Base-by-base conservation (phyloP, 208 protist species). In the Crithidia fasciculata region DNA sequence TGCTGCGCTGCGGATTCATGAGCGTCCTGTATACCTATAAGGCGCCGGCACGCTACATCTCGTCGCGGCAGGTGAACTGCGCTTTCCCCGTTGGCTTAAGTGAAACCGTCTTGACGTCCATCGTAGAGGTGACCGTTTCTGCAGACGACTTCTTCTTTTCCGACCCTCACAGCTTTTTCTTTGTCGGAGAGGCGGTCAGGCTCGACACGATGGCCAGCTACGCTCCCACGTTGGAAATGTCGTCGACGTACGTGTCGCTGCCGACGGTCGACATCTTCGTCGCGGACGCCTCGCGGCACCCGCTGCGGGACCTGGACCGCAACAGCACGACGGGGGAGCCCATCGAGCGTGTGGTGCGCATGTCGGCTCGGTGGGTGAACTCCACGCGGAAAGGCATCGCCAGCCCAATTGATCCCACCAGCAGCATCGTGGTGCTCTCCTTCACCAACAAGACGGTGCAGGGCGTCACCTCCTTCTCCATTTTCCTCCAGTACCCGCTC, bases 401-500 rank as follows among this genome's bases (percentile, higher is more conserved):
- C 15, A 40, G 40, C 13, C 43, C 59, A 15, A 76, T 83, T 7
- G 56, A 76, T 19, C 70, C 77, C 5, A 52, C 71, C 7, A 61
- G 63, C 16, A 76, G 63, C 70, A 58, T 87, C 50, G 71, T 87
- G 10, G 73, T 78, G 13, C 60, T 78, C 6, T 68, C 80, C 9
- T 85, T 80, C 78, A 85, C 44, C 55, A 84, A 83, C 64, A 72
- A 73, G n/a, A 88, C 84, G 6, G 56, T 60, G 6, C 28, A 47
- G 6, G 76, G 79, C 57, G 64, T 52, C n/a, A 80, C 80, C 0
- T 80, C 73, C 52, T 85, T 83, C 60, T 70, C 69, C 1, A 64
- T 81, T 5, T 83, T 74, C 15, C 60, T 88, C 41, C 74, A 81
- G 57, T 80, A 78, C 50, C 84, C 84, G 6, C 80, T 69, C 8